Base-by-base conservation (phyloP, 225 moss, liverwort and hornwort species). In the Lunularia cruciata region DNA sequence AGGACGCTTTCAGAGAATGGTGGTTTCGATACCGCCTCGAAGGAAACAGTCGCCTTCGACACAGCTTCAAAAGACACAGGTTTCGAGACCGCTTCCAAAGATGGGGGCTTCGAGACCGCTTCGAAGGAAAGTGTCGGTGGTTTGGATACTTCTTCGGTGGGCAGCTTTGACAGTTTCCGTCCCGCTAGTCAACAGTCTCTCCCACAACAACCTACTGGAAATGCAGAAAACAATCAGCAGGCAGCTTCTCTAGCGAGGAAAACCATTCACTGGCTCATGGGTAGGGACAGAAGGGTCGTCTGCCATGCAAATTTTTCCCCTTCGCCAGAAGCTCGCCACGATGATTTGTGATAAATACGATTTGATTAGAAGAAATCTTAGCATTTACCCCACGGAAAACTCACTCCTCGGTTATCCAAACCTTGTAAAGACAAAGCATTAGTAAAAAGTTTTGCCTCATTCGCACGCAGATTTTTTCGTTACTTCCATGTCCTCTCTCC, bases 261-360 rank as follows among this genome's bases (percentile, higher is more conserved):
- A 61, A 78, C 82, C 8, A 75, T 83, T 37, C 82, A 83, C 58
- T 83, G 82, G 82, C 58, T 83, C 19, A 83, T 83, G 82, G 82
- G 82, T 8, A 72, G 82, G 68, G 82, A 83, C 25, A 72, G 72
- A 51, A 78, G 82, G 63, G 72, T 83, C 52, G 82, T 83, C 5
- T 38, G 70, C 38, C 78, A 78, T 22, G 75, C 82, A 15, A 74
- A 56, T 71, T 78, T 83, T 55, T 83, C 82, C 19, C 82, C 82
- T 33, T 68, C 73, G 3, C 22, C 70, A 4, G 73, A 69, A 52
- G 65, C 69, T 28, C 67, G 42, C 22, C 33, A 30, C 62, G 58
- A 69, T 49, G 72, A 63, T 22, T 35, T 35, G 22, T 67, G 67
- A 67, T 23, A 49, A n/a, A n/a, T n/a, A 1, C 20, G 0, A n/a